Base-by-base conservation (phyloP, 2,329 filamentous ascomycete species). In the Mycocentrospora acerina region DNA sequence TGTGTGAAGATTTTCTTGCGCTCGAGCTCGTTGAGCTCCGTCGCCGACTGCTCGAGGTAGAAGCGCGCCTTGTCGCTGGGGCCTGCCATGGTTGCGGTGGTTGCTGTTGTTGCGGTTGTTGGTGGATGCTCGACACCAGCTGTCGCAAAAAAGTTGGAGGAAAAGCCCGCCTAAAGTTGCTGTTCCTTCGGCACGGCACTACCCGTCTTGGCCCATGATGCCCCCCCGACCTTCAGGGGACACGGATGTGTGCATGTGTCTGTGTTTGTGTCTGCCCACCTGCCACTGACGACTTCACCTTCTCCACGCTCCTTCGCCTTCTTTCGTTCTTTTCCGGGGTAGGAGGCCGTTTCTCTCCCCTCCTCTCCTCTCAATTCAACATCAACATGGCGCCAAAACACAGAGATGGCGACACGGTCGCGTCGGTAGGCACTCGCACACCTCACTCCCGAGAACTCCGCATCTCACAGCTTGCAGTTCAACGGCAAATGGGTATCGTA, bases 31-130 rank as follows among this genome's bases (percentile, higher is more conserved):
- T 90, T 88, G 40, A 98, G 79, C 68, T 97, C 90, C 12, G 90
- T 89, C 29, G 96, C 88, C 2, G 87, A 86, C 55, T 91, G 86
- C 73, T 98, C 93, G 50, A 97, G 80, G 69, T 88, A 96, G 71
- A 91, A 97, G 42, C 91, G 88, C 39, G 91, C 93, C 71, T 96
- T 97, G 62, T 97, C 93, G 48, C 87, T 85, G 42, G 93, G 85
- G 28, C 82, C 85, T 2, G 90, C 81, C 89, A 95, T 95, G 43
- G 35, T 58, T 60, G 58, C 44, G 42, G 25, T 32, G 25, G 19
- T 25, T 22, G 41, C 7, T n/a, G 25, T 6, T 5, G 12, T 12
- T 27, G 25, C n/a, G 25, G 13, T 12, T 14, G 25, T 31, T 37
- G 40, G 46, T 39, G 32, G 31, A 42, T 42, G 25, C 22, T 27